Base-by-base conservation (phyloP, 352 stramenopile species). In the Halophytophthora polymorphica region DNA sequence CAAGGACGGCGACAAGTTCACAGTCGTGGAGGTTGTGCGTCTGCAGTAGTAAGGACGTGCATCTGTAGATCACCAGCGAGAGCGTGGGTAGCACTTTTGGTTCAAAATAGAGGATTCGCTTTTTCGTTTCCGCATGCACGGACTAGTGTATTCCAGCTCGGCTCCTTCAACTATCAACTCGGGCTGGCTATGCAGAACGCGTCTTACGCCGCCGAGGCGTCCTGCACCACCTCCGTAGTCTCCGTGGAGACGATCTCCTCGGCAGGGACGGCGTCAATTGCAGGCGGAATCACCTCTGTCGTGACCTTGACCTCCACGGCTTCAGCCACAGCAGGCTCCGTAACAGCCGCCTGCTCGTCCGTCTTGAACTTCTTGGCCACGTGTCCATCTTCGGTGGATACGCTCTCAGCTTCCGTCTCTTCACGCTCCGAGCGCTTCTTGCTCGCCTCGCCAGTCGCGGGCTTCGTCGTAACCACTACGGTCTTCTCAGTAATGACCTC, bases 1-100 rank as follows among this genome's bases (percentile, higher is more conserved):
- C 10, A 66, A 65, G 21, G 63, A 70, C 36, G 57, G 62, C 44
- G 62, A 69, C 39, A 73, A 71, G 56, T 69, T 86, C 43, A 45
- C 44, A 2, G 53, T 83, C 23, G 60, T 86, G 14, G 64, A 88
- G 37, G 47, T 86, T 29, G 80, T 85, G 45, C 72, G 75, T 37
- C 55, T 83, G 40, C 52, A 61, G 46, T 68, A 56, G 44, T 52
- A 41, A n/a, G 37, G 36, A 28, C 17, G 15, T 39, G 36, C 42
- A 48, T 13, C 36, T 38, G 42, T 31, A 6, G n/a, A 36, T 21
- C 33, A n/a, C 3, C 11, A 38, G 15, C 33, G 33, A 31, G 25
- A 31, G 25, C 25, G 8, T 31, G 25, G 25, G 25, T 8, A 31
- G 25, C 25, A 8, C 25, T 31, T 31, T 31, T 8, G 25, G 25